Base-by-base conservation (phyloP, 768 basidiomycete genomes). In the Collybiopsis luxurians region DNA sequence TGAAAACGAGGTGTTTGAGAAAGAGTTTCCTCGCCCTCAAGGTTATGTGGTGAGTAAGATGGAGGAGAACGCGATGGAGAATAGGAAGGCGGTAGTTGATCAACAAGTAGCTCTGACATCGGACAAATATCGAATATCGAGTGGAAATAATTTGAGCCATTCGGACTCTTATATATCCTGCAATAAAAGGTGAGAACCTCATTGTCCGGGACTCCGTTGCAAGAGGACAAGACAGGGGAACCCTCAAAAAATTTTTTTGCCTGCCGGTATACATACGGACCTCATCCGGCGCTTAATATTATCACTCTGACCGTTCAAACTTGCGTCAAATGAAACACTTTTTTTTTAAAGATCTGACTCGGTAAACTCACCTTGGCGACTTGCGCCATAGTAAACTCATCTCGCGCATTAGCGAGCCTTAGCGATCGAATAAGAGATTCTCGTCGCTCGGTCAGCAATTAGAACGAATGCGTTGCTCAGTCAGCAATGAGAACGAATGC, bases 201-300 rank as follows among this genome's bases (percentile, higher is more conserved):
- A 27, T 45, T 27, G 12, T 12, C 10, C 26, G 26, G n/a, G n/a
- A n/a, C n/a, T n/a, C n/a, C n/a, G n/a, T n/a, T n/a, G n/a, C 26
- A n/a, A 27, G 15, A 21, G 13, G n/a, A 23, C 26, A 46, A 46
- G 45, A 27, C 45, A 46, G 26, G 28, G 48, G 30, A 49, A 49
- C 30, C 48, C 30, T 31, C 21, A 49, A 28, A 49, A 30, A 31
- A n/a, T 28, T 49, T 49, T 49, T 49, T 34, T 49, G 48, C 48
- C 48, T 49, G 48, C 48, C 48, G n/a, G n/a, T 21, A 48, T 26
- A 9, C 19, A 11, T 10, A 34, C 48, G 48, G 48, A 49, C n/a
- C 48, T 49, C 48, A 49, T 49, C 48, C 48, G 48, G 48, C 48
- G 48, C 48, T 49, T 49, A 49, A 49, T 31, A 34, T 46, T 42